Evolutionary conservation across 2,329 filamentous ascomycete genomes (phyloP), one percentile per base, ranked within the genome.

Genomic region (Fusarium sambucinum): DNA sequence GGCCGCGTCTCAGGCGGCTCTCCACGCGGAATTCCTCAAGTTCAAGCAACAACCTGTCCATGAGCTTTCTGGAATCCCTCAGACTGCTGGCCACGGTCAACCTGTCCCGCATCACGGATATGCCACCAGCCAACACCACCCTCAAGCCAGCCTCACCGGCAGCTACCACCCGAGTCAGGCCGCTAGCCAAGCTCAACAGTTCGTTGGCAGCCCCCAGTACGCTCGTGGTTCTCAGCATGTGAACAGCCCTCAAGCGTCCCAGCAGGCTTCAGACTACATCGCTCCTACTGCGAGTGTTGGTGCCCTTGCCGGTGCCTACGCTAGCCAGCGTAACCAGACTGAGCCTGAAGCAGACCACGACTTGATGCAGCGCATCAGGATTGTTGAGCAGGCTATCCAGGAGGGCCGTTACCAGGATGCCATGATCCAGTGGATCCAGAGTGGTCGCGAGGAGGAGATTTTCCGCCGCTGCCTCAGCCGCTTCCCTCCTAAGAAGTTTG

Each of bases 351-450:
- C 75, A 5, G 80, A 82, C 42, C 76, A 80, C 42, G 89, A 93
- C 72, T 80, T 88, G 52, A 80, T 85, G 40, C 80, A 83, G 50
- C 79, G 84, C 52, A 83, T 90, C 23, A 83, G 86, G 19, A 80
- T 83, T 25, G 89, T 95, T 60, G 87, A 89, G 50, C 79, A 82
- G 48, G 80, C 89, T 42, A 88, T 96, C 79, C 82, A 85, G 35
- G 83, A 86, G 30, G 87, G 86, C 23, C 85, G 86, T 35, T 85
- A 86, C 57, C 89, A 91, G 73, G 85, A 87, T 54, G 89, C 87
- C 41, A 84, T 90, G 75, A 84, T 91, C 58, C 85, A 86, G 63
- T 91, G 89, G 89, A 85, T 91, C 57, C 89, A 92, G 77, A 85
- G 85, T 69, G 85, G 84, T 17, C 84, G 86, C 33, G 85, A 89